Evolutionary conservation across 805 yeast species (phyloP).

Genomic region (Ogataea pini): DNA sequence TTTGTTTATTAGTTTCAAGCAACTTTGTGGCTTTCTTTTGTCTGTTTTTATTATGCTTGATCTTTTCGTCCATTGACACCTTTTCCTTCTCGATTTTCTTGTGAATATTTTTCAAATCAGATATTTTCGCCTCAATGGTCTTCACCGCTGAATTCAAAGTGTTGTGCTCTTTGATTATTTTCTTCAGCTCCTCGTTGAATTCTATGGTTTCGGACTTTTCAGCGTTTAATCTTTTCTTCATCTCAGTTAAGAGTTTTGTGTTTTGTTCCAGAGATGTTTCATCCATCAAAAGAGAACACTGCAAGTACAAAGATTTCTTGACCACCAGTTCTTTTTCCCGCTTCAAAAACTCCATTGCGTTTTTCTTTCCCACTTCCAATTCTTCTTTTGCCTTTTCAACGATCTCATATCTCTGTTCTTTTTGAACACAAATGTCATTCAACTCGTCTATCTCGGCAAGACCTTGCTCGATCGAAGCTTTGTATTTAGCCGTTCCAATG

Average conservation of each 20-base stretch:
- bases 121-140: conserved; percentile 27
- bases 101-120: conserved; percentile 37
- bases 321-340: conserved; percentile 62
- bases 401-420: conserved; percentile 73
- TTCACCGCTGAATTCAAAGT: conserved; percentile 26
- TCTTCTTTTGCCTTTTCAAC: conserved; percentile 73
- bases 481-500: conserved; percentile 89
- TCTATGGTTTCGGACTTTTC: conserved; percentile 46
- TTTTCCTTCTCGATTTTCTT: conserved; percentile 53
- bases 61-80: conserved; percentile 74
- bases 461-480: conserved; percentile 68
- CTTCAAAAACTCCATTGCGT: conserved; percentile 64
- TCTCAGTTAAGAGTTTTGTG: conserved; percentile 38
- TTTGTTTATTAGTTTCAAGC: conserved; percentile 47
- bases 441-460: conserved; percentile 63
- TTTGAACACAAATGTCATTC: conserved; percentile 79
- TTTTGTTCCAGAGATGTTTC: conserved; percentile 42
- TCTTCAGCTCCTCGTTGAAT: conserved; percentile 39
- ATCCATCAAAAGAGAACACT: conserved; percentile 47
- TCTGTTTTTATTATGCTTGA: conserved; percentile 62
- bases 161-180: conserved; percentile 34
- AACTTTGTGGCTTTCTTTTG: conserved; percentile 59
- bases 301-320: conserved; percentile 57
- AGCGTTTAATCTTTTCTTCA: conserved; percentile 40
- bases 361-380: conserved; percentile 61